Conservation (phyloP, 2,329 filamentous ascomycete genomes). For the Colletotrichum tropicale region DNA sequence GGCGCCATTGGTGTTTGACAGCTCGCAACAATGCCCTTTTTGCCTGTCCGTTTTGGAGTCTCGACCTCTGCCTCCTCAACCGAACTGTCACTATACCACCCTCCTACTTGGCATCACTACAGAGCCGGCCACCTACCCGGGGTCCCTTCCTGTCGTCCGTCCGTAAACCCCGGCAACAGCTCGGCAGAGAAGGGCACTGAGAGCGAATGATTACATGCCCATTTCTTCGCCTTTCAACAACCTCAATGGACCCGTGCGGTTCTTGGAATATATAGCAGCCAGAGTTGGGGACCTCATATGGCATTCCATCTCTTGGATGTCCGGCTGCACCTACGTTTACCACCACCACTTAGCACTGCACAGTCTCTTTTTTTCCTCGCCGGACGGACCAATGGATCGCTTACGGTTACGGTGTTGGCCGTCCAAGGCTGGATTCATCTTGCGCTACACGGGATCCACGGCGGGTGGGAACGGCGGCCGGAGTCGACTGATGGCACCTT, state of each 20-base stretch:
- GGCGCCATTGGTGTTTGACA: neutral
- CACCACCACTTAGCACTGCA: neutral
- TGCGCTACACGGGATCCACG: neutral
- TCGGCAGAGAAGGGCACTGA: neutral
- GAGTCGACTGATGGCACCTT: conserved; percentile 1
- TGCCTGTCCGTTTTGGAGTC: neutral
- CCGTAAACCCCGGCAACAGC: neutral
- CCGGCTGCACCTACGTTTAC: neutral
- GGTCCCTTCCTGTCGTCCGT: neutral
- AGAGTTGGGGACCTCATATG: neutral
- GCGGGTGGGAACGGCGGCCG: neutral
- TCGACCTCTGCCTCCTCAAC: neutral
- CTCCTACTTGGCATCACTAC: neutral
- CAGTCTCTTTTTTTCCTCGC: neutral
- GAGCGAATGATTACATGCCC: neutral
- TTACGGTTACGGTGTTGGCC: neutral
- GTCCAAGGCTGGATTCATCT: neutral
- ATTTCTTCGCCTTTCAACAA: neutral
- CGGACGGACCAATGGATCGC: neutral
- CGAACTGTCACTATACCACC: neutral
- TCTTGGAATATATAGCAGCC: neutral
- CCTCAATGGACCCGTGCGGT: neutral
- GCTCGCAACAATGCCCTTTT: conserved; percentile 9
- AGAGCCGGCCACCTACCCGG: neutral
- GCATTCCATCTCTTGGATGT: neutral